A percentile compares a stretch with the other conserved stretches of the same genome.
Conservation (phyloP, 768 basidiomycete species). For the Cystofilobasidium bisporidii region DNA sequence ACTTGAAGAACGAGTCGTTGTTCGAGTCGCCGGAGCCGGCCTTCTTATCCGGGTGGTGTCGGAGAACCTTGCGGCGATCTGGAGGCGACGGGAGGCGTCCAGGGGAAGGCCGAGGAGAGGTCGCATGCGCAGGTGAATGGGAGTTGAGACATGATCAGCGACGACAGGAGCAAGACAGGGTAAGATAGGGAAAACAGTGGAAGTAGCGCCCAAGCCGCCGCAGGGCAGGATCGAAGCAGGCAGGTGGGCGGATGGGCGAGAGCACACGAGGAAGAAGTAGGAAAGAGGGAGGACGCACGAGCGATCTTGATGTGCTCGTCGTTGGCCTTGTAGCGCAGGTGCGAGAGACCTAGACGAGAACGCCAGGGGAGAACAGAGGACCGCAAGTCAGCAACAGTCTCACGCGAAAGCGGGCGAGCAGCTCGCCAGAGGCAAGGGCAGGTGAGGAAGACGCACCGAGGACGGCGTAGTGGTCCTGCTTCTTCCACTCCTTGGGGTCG, state of each 20-base stretch:
- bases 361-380: neutral
- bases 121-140: too few relatives aligned
- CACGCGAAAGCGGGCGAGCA: too few relatives aligned
- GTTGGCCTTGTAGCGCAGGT: constrained; percentile 73
- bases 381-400: neutral
- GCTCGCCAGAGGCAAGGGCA: too few relatives aligned
- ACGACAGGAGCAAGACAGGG: too few relatives aligned
- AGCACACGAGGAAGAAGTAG: too few relatives aligned
- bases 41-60: constrained; percentile 98
- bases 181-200: too few relatives aligned
- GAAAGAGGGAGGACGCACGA: constrained; percentile 58
- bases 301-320: constrained; percentile 91
- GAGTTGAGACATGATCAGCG: too few relatives aligned
- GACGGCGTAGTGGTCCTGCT: constrained; percentile 97
- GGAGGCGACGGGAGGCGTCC: constrained; percentile 7
- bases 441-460: too few relatives aligned
- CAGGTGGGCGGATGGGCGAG: too few relatives aligned
- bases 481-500: constrained; percentile 99
- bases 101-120: neutral
- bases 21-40: constrained; percentile 70
- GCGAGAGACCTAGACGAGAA: constrained; percentile 73
- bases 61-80: constrained; percentile 99
- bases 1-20: constrained; percentile 99
- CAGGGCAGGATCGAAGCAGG: too few relatives aligned
- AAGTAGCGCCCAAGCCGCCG: too few relatives aligned